Base-by-base conservation (phyloP, 2,329 filamentous ascomycete species). In the Akanthomyces lecanii region DNA sequence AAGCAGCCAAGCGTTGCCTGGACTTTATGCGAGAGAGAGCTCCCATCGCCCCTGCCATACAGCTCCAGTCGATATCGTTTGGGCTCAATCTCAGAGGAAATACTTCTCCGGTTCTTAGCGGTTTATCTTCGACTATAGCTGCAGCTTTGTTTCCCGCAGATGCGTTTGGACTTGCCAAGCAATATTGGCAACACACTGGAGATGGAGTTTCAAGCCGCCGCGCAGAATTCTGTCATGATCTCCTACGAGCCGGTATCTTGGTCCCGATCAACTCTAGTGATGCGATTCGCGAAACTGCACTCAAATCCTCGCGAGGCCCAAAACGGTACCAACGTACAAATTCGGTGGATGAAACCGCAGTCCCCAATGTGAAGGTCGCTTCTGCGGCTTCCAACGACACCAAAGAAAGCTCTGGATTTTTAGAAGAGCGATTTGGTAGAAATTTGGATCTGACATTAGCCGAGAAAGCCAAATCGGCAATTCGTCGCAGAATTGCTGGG, bases 171-270 rank as follows among this genome's bases (percentile, higher is more conserved):
- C 75, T 90, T 64, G 91, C 92, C n/a, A 98, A 97, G 75, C 85
- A 92, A 70, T 97, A 96, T 71, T 99, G 95, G 95, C 95, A 98
- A 74, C 95, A 99, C 74, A 90, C 91, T 0, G 95, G 95, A 23
- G 93, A 97, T 65, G 95, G 95, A 18, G 82, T 97, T 16, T 97
- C 93, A 0, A 97, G 93, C 73, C 88, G 95, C 56, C 86, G 92
- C 47, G 93, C 92, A 40, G 94, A 97, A 72, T 97, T 96, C 74
- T 97, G 91, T 72, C 86, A 92, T 65, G 81, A 83, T 48, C 82
- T 94, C 1, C 85, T 96, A 66, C 83, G 83, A 44, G 88, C 94
- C 65, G 87, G 87, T 0, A 79, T 90, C 48, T 78, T 86, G 21
- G 71, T 77, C 8, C 73, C 72, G 1, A 68, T 72, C 18, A 66